Evolutionary conservation across 495 filamentous ascomycete genomes (phyloP).

Genomic region (Trichoderma reesei): DNA sequence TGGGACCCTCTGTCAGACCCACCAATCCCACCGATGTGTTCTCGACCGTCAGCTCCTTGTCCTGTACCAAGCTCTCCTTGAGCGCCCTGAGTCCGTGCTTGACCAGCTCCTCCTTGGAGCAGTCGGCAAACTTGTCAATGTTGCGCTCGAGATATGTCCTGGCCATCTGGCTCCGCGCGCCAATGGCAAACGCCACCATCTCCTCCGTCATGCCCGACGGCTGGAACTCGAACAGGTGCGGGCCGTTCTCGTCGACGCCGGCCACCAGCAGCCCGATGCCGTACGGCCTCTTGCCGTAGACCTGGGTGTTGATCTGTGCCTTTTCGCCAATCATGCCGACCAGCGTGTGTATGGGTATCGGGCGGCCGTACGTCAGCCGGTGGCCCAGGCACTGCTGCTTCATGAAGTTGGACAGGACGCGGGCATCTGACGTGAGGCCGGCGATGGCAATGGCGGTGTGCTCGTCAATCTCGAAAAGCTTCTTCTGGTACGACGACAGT

Average conservation of each 20-base stretch:
- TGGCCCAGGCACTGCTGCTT: slow-evolving; percentile 95
- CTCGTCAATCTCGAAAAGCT: slow-evolving; percentile 92
- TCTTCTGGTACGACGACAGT: slow-evolving; percentile 98
- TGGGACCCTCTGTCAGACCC: slow-evolving; percentile 47
- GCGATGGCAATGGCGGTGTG: slow-evolving; percentile 94
- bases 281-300: slow-evolving; percentile 93
- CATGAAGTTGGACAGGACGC: slow-evolving; percentile 99
- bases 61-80: slow-evolving; percentile 92
- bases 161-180: slow-evolving; percentile 92
- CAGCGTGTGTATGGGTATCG: slow-evolving; percentile 79
- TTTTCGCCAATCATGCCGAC: slow-evolving; percentile 87
- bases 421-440: slow-evolving; percentile 93
- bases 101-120: slow-evolving; percentile 73
- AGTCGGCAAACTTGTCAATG: slow-evolving; percentile 66
- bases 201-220: slow-evolving; percentile 92
- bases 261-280: slow-evolving; percentile 90
- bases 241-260: slow-evolving; percentile 84
- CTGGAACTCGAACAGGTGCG: slow-evolving; percentile 98
- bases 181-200: slow-evolving; percentile 92
- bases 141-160: slow-evolving; percentile 91
- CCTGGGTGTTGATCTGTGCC: slow-evolving; percentile 94
- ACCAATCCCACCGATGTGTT: slow-evolving; percentile 88
- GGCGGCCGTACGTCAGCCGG: slow-evolving; percentile 88
- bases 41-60: slow-evolving; percentile 92
- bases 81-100: slow-evolving; percentile 82